Percentiles rank a stretch among this genome's conserved stretches.
Evolutionary conservation across 805 yeast genomes (phyloP).

Genomic region (Wickerhamiella spandovensis): DNA sequence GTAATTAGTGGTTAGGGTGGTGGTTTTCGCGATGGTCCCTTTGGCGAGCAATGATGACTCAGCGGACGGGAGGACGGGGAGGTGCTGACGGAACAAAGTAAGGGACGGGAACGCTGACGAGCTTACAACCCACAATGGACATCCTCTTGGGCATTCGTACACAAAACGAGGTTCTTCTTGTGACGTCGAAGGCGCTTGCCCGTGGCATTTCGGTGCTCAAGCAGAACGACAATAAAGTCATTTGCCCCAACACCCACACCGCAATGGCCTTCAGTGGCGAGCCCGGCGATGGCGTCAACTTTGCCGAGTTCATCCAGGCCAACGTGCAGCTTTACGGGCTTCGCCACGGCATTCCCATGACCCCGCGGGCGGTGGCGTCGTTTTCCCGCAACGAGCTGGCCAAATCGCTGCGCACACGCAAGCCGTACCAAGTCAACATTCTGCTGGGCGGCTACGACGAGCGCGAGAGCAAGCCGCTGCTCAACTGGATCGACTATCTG

Average conservation of each 20-base stretch:
- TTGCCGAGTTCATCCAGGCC: slow-evolving; percentile 89
- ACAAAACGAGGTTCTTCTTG: slow-evolving; percentile 67
- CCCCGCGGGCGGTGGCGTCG: slow-evolving; percentile 76
- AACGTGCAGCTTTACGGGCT: slow-evolving; percentile 78
- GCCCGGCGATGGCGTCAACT: slow-evolving; percentile 90
- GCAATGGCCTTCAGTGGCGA: slow-evolving; percentile 89
- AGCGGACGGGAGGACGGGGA: no score
- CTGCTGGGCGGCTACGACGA: slow-evolving; percentile 73
- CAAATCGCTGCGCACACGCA: slow-evolving; percentile 75
- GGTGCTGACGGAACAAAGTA: no score
- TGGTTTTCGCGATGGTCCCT: no score
- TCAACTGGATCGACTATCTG: slow-evolving; percentile 85
- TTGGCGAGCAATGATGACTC: no score
- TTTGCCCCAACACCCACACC: slow-evolving; percentile 58
- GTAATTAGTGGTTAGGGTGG: no score
- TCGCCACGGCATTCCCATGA: slow-evolving; percentile 69
- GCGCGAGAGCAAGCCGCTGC: slow-evolving; percentile 42
- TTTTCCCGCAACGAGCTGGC: slow-evolving; percentile 85
- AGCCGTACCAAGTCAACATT: slow-evolving; percentile 91
- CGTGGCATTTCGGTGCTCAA: slow-evolving; percentile 79
- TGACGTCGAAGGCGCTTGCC: slow-evolving; percentile 90
- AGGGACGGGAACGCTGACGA: no score
- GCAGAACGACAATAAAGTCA: slow-evolving; percentile 67
- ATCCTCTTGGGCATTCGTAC: slow-evolving; percentile 77
- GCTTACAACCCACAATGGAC: slow-evolving; percentile 75